Conservation (phyloP, 371 early-diverging fungal genomes). For the Syncephalastrum sp. region DNA sequence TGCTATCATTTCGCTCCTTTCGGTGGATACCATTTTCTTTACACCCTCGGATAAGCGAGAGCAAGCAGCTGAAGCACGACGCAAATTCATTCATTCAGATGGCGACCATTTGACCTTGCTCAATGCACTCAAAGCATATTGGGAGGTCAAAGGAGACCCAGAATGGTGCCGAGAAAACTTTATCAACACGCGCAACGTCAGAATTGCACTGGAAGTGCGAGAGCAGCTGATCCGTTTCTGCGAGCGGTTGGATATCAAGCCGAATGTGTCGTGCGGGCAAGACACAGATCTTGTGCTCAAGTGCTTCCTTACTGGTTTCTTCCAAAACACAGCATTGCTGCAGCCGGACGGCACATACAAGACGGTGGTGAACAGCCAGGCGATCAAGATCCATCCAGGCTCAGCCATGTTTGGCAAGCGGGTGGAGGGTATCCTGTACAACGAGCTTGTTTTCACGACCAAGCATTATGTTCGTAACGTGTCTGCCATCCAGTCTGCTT, state of each 20-base stretch:
- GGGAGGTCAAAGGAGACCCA: slow-evolving; percentile 68
- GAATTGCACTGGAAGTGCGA: slow-evolving; percentile 85
- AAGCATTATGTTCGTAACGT: slow-evolving; percentile 86
- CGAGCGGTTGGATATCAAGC: slow-evolving; percentile 63
- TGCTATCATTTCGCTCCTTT: slow-evolving; percentile 84
- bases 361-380: slow-evolving; percentile 71
- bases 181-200: slow-evolving; percentile 81
- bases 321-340: slow-evolving; percentile 82
- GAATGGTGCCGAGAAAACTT: slow-evolving; percentile 93
- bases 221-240: slow-evolving; percentile 83
- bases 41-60: slow-evolving; percentile 87
- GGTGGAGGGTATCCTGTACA: slow-evolving; percentile 83
- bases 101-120: slow-evolving; percentile 92
- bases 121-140: slow-evolving; percentile 80
- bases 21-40: slow-evolving; percentile 88
- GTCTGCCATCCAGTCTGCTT: slow-evolving; percentile 78
- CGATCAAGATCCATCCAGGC: slow-evolving; percentile 86
- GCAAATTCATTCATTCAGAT: slow-evolving; percentile 70
- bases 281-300: slow-evolving; percentile 75
- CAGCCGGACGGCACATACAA: slow-evolving; percentile 90
- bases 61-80: slow-evolving; percentile 78
- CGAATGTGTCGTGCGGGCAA: slow-evolving; percentile 62
- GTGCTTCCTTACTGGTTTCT: slow-evolving; percentile 90
- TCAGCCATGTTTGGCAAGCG: slow-evolving; percentile 82
- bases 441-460: slow-evolving; percentile 91